Base-by-base conservation (phyloP, 768 basidiomycete species). In the Mycena filopes region DNA sequence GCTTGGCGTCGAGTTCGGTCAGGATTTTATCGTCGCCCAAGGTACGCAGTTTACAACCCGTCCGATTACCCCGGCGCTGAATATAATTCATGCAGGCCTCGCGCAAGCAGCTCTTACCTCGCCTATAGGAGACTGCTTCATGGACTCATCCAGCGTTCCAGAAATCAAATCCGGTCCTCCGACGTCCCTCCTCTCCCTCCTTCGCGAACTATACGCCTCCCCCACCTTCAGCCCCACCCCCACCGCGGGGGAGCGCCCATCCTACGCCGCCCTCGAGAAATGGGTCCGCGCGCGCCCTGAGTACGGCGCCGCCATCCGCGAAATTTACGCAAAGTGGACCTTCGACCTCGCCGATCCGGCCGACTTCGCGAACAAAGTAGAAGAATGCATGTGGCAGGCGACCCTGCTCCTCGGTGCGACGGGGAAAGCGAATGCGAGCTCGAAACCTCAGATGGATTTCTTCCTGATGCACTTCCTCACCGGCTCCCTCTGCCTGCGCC, bases 381-480 rank as follows among this genome's bases (percentile, higher is more conserved):
- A 88, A 63, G 87, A 89, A 70, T 63, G 83, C 47, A 71, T 86
- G 23, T 87, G 85, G 82, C 68, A 73, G 8, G 76, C 79, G n/a
- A 82, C 84, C 3, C 76, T 87, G 10, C 78, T 88, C n/a, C 75
- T 86, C 40, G 81, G 80, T 29, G 84, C 80, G 0, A 82, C 84
- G 0, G 79, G 86, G 25, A 82, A 80, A 67, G 75, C 73, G 28
- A n/a, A n/a, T n/a, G 85, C 82, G 3, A 76, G 81, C n/a, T n/a
- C n/a, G 41, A 80, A 83, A 67, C 83, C 84, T 8, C 78, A 86
- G 4, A 71, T 88, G 29, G 87, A 83, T 59, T 84, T 89, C 76
- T 86, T 87, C 81, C 74, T 89, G 48, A 85, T 86, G 86, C 88
- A 89, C 68, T 68, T 87, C 47, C 77, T 89, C 46, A 88, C 82